Evolutionary conservation across 208 protist species (phyloP).

Genomic region (Wallacemonas rigidus): DNA sequence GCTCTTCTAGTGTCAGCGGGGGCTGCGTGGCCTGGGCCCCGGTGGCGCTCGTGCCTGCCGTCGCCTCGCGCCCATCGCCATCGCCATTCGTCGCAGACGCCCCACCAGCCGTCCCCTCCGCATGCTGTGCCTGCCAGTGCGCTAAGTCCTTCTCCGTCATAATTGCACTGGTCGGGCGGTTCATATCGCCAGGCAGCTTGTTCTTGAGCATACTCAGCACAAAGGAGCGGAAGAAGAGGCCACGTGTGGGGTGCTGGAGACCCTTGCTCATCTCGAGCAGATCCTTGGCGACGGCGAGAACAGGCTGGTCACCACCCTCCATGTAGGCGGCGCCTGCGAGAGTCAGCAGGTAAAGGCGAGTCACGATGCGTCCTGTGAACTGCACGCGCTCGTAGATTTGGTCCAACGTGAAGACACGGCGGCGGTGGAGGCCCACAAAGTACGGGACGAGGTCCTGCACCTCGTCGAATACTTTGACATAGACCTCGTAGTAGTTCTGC

Average conservation of each 20-base stretch:
- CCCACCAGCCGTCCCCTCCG: background rate
- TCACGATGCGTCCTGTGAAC: conserved; percentile 97
- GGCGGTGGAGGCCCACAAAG: conserved; percentile 84
- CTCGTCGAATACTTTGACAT: conserved; percentile 94
- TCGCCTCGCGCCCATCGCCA: background rate
- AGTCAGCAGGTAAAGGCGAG: conserved; percentile 98
- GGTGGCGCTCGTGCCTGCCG: background rate
- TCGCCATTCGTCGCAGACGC: background rate
- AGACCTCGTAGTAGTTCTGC: conserved; percentile 98
- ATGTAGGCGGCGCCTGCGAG: conserved; percentile 96
- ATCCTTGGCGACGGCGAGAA: conserved; percentile 96
- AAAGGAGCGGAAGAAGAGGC: conserved; percentile 98
- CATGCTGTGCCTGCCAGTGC: too few species aligned
- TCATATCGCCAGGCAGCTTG: conserved; percentile 95
- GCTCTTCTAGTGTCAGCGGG: background rate
- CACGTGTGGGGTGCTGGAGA: conserved; percentile 99
- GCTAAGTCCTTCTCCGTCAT: background rate
- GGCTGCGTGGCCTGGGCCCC: too few species aligned
- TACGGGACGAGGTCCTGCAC: conserved; percentile 88
- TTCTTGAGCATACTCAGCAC: conserved; percentile 96
- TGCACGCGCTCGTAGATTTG: conserved; percentile 98
- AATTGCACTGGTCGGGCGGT: conserved; percentile 16
- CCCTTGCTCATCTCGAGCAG: conserved; percentile 99
- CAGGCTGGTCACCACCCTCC: conserved; percentile 85
- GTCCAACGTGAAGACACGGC: conserved; percentile 42